phyloP scores from a whole-genome alignment of 2,329 filamentous ascomycete genomes.

The Trichoderma breve region DNA sequence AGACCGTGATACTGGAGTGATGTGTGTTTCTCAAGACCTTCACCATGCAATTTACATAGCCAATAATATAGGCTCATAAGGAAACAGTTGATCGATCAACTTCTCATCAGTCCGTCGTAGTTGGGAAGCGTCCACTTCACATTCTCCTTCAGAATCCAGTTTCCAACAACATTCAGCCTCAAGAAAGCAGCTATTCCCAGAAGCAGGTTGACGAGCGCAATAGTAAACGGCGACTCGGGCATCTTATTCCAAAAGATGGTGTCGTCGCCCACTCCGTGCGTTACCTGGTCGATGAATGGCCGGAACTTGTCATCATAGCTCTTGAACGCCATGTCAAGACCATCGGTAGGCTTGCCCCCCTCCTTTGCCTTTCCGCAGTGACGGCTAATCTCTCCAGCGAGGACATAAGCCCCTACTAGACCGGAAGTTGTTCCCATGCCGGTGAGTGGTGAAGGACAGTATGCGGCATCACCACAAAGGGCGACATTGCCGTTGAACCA shows the following conservation, averaged over 20 bases:
- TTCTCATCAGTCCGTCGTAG: background rate
- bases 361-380: background rate
- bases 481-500: constrained; percentile 43
- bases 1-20: accelerated
- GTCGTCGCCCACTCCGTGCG: background rate
- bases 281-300: constrained; percentile 35
- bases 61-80: background rate
- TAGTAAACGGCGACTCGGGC: background rate
- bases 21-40: background rate
- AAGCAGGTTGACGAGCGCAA: constrained; percentile 1
- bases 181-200: background rate
- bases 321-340: constrained; percentile 33
- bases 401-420: constrained; percentile 48
- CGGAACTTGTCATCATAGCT: constrained; percentile 42
- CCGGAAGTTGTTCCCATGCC: constrained; percentile 49
- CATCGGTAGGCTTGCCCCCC: constrained; percentile 19
- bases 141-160: background rate
- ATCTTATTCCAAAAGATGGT: background rate
- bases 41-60: background rate
- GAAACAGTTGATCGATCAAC: background rate
- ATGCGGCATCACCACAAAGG: constrained; percentile 50
- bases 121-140: background rate
- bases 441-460: constrained; percentile 39
- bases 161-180: background rate
- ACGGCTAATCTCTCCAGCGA: constrained; percentile 45